Percentiles rank a stretch among this genome's conserved stretches.
Evolutionary conservation across 768 basidiomycete species (phyloP).

Genomic region (Auriscalpium microsporum): DNA sequence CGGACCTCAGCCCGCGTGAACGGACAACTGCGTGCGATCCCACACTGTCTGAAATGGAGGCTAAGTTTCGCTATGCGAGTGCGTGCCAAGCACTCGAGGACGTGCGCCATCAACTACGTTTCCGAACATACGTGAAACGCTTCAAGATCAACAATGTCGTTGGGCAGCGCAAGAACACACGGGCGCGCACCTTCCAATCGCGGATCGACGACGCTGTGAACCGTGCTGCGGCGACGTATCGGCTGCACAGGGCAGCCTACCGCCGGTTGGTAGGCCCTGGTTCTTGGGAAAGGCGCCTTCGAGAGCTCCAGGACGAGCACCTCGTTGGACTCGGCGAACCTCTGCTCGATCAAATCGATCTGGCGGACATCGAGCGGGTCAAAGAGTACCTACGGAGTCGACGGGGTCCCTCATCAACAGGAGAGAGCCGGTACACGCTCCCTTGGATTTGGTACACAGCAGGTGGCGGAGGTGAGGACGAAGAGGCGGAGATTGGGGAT

Average conservation of each 20-base stretch:
- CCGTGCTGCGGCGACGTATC: neutral
- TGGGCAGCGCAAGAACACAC: neutral
- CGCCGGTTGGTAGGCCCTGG: neutral
- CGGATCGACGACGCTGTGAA: neutral
- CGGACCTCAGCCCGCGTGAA: neutral
- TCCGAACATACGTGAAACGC: neutral
- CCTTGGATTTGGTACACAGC: neutral
- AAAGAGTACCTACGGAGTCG: no score
- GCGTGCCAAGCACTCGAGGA: neutral
- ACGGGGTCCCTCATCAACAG: neutral
- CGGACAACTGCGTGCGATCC: neutral
- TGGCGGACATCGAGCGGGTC: no score
- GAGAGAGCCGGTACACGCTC: neutral
- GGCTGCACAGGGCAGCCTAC: neutral
- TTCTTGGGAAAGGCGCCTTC: neutral
- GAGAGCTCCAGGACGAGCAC: neutral
- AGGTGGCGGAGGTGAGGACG: neutral
- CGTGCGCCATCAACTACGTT: neutral
- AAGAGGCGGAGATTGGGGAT: neutral
- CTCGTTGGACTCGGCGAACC: neutral
- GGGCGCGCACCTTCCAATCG: neutral
- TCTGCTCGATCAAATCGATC: neutral
- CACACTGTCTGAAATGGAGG: neutral
- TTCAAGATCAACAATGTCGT: neutral
- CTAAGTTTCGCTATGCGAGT: neutral